A percentile compares a stretch with the other conserved stretches of the same genome.
phyloP scores from a whole-genome alignment of 345 rosid species.

The Brassica rapa region DNA sequence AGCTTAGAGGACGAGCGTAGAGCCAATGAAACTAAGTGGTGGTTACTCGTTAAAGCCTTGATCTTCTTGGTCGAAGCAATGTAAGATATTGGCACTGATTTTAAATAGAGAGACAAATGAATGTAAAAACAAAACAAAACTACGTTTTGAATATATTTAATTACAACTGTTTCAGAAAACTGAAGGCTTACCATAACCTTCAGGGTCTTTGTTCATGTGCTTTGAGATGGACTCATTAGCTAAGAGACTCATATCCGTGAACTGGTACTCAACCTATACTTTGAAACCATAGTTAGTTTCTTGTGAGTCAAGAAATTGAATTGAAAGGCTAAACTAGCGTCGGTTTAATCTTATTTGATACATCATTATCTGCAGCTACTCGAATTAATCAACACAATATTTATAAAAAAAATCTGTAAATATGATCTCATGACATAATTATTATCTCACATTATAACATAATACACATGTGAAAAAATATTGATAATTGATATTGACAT shows the following conservation, averaged over 20 bases:
- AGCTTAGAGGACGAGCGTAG: conserved; percentile 82
- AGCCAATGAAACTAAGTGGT: conserved; percentile 66
- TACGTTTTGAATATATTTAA: background rate
- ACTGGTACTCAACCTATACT: conserved; percentile 80
- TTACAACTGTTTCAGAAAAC: background rate
- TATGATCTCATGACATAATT: background rate
- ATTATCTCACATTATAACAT: no score
- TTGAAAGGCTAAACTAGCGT: background rate
- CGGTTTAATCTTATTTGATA: background rate
- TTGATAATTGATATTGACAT: background rate
- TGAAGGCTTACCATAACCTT: conserved; percentile 77
- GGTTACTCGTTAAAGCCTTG: conserved; percentile 66
- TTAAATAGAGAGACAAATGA: background rate
- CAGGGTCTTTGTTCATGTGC: conserved; percentile 78
- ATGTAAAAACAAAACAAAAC: conserved; percentile 3
- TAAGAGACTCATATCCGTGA: conserved; percentile 89
- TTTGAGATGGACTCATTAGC: conserved; percentile 85
- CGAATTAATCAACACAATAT: background rate
- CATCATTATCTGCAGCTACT: background rate
- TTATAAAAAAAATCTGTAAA: background rate
- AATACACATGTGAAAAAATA: no score
- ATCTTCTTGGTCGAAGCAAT: conserved; percentile 84
- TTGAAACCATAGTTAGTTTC: background rate
- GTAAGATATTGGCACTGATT: conserved; percentile 66
- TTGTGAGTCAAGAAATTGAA: conserved; percentile 14